Base-by-base conservation (phyloP, 768 basidiomycete genomes). In the Mycena filopes region DNA sequence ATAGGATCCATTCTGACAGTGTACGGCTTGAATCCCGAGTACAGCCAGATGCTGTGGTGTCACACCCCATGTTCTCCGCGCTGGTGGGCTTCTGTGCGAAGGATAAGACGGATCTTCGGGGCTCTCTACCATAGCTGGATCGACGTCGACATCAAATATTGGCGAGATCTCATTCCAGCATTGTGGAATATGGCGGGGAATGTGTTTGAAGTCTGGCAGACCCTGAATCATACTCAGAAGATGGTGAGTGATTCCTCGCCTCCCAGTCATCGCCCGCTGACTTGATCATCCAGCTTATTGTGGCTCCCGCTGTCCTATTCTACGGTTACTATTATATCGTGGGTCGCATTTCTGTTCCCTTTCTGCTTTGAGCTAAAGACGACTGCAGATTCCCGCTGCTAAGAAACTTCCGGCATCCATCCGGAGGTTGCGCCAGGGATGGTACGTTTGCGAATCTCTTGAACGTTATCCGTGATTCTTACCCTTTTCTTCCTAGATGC, bases 271-370 rank as follows among this genome's bases (percentile, higher is more conserved):
- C 55, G 11, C 16, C 26, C 18, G 7, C 53, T 54, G 11, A 57
- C 25, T 15, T 6, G 16, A 4, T 21, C 31, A 0, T 47, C 29
- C 33, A 57, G 55, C 23, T 47, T 4, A 57, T 57, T 13, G 33
- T 47, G 2, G 18, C 21, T 47, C 55, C 55, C 6, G 21, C 45
- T 15, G 21, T 33, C 21, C 20, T 38, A 26, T 47, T 31, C 16
- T 58, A 48, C 21, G 36, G 56, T 20, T 40, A 48, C 15, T 48
- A 38, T 36, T 26, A 48, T 28, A 25, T 57, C 16, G 56, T 58
- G 36, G 10, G 46, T 48, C 12, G n/a, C 8, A 18, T 10, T 38
- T 5, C 48, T 15, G 4, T 48, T 25, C 10, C 36, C 13, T 46
- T 15, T 56, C 18, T 3, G 25, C 11, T 48, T 20, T 21, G 11